Conservation (phyloP, 371 early-diverging fungal species). For the Saksenaea oblongispora region DNA sequence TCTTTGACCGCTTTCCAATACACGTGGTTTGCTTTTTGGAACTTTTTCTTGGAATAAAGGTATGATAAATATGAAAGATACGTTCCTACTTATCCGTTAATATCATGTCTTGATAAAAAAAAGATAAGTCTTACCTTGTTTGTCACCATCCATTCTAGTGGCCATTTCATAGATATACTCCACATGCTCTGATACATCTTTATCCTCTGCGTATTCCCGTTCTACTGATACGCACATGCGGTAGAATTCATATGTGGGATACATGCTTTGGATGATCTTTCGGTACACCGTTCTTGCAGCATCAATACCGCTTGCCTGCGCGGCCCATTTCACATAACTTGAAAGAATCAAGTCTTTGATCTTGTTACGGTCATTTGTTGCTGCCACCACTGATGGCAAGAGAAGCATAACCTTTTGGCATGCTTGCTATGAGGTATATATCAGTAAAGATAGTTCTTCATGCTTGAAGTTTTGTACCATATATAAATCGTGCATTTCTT, state of each 20-base stretch:
- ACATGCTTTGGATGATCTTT: conserved; percentile 52
- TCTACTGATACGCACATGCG: conserved; percentile 63
- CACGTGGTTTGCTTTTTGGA: conserved; percentile 51
- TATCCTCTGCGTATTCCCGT: conserved; percentile 25
- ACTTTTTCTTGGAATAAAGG: conserved; percentile 50
- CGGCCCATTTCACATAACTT: conserved; percentile 52
- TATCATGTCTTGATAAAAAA: not conserved
- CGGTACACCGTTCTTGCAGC: conserved; percentile 53
- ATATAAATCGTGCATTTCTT: conserved; percentile 37
- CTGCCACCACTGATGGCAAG: conserved; percentile 48
- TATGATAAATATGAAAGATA: conserved; percentile 64
- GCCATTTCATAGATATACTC: conserved; percentile 58
- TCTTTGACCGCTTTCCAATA: conserved; percentile 66
- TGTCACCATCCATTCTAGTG: conserved; percentile 47
- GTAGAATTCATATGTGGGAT: conserved; percentile 63
- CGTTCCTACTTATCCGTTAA: conserved; percentile 28
- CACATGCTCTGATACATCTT: conserved; percentile 19
- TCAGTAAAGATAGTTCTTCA: conserved; percentile 19
- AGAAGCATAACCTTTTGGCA: conserved; percentile 44
- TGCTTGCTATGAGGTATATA: conserved; percentile 34
- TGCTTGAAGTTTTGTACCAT: conserved; percentile 14
- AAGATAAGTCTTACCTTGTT: conserved; percentile 45
- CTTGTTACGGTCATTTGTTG: conserved; percentile 42
- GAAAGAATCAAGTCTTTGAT: conserved; percentile 49
- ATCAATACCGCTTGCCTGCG: conserved; percentile 48